Evolutionary conservation across 2,329 filamentous ascomycete species (phyloP), one percentile per base, ranked within the genome.

Genomic region (Chaetomiaceae sp.): DNA sequence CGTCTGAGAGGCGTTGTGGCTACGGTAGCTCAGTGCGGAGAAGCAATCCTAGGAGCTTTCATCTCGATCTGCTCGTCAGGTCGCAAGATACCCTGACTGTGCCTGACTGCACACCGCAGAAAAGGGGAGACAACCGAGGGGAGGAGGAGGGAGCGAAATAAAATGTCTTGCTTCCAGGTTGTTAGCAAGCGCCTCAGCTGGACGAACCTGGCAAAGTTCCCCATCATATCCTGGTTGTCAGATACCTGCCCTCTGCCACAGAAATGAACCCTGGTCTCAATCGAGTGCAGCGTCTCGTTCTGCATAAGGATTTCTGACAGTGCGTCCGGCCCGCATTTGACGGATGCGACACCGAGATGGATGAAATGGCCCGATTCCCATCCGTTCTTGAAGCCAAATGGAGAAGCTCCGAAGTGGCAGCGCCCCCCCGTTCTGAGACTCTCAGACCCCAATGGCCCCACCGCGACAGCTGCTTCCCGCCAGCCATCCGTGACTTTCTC

Each of bases 341-440:
- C 38, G 18, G 25, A 16, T 33, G 32, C 45, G 25, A 21, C 23
- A 21, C 40, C 32, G 38, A 48, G 30, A 27, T n/a, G 32, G 6
- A 36, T 10, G 27, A 47, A 47, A 47, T 48, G 43, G 50, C 16
- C 50, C 50, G 43, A 48, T 48, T 48, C n/a, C 21, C 13, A 23
- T n/a, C 25, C 14, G 9, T 9, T 25, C 5, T 20, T 3, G 21
- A 29, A n/a, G 18, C 36, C 18, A 27, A 27, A 27, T 27, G 25
- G 25, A 27, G n/a, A 27, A 23, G 23, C 32, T 36, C 32, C 21
- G 11, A 44, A 50, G 14, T 10, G 48, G 30, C 29, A 40, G 18
- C 27, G 40, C 36, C 11, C 10, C n/a, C n/a, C n/a, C n/a, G n/a
- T n/a, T n/a, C n/a, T n/a, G n/a, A n/a, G n/a, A n/a, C n/a, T 48